These are phyloP conservation scores for Licmophora abbreviata DNA, from an alignment of 108 stramenopile species.

Conservation along the genomic window DNA sequence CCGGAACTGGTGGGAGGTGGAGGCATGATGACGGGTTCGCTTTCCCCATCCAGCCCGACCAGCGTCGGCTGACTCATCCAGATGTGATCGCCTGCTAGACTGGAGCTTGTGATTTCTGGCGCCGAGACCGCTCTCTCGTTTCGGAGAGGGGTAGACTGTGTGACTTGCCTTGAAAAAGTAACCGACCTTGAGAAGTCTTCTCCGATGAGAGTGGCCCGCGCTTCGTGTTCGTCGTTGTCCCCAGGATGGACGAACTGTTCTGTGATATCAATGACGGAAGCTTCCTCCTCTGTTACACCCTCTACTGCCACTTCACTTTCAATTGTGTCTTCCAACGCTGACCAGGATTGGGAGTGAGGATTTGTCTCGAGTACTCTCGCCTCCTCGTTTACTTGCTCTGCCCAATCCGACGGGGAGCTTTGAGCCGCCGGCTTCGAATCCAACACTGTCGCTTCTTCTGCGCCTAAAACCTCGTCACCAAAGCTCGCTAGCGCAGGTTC, in stretches of 20 bases:
- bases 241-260: conserved; percentile 30
- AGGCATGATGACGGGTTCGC: neutral
- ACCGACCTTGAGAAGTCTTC: conserved; percentile 3
- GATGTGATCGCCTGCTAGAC: neutral
- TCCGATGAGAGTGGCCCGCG: conserved; percentile 8
- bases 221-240: conserved; percentile 10
- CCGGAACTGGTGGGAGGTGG: neutral
- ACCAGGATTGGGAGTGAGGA: neutral
- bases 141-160: neutral
- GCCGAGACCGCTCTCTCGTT: neutral
- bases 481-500: neutral
- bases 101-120: neutral
- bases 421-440: neutral
- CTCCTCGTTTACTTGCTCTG: neutral
- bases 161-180: conserved; percentile 3
- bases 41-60: neutral
- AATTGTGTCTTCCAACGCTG: neutral
- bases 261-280: conserved; percentile 29
- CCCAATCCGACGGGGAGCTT: neutral
- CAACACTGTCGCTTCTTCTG: neutral
- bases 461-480: neutral
- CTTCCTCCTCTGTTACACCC: conserved; percentile 9
- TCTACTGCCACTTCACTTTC: neutral
- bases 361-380: neutral
- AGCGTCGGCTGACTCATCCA: neutral